Conservation (phyloP, 371 early-diverging fungal genomes). For the Mortierella sp. region DNA sequence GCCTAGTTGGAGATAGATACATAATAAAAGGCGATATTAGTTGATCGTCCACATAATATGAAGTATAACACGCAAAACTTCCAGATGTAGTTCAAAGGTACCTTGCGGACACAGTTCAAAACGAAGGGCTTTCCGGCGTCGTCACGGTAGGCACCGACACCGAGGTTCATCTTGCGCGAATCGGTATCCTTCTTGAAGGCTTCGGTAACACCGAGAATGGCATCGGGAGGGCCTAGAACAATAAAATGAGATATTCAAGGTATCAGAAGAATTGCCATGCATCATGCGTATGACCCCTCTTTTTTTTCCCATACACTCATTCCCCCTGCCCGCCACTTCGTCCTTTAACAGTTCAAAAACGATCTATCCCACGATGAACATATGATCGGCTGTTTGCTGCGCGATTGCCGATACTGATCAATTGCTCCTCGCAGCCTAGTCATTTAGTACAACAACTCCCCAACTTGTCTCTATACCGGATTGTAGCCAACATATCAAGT, state of each 20-base stretch:
- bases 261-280: neutral
- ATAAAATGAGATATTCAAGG: neutral
- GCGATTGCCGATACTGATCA: neutral
- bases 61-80: neutral
- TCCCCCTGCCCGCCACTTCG: too few species aligned
- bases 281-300: neutral
- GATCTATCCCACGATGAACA: too few species aligned
- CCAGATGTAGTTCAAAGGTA: constrained; percentile 30
- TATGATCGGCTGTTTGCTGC: too few species aligned
- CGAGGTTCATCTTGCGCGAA: constrained; percentile 96
- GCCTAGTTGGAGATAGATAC: constrained; percentile 66
- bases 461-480: neutral
- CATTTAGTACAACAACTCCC: neutral
- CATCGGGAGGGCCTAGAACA: constrained; percentile 90
- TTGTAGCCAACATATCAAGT: neutral
- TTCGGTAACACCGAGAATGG: constrained; percentile 96
- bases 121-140: constrained; percentile 96
- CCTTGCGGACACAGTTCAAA: constrained; percentile 88
- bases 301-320: constrained; percentile 9
- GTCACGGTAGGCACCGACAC: constrained; percentile 98
- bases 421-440: neutral
- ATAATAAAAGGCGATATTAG: neutral
- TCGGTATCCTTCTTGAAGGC: constrained; percentile 95
- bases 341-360: too few species aligned
- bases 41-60: neutral